Percentiles rank a stretch among this genome's conserved stretches.
Conservation (phyloP, 2,329 filamentous ascomycete species). For the Aspergillus puulaauensis region DNA sequence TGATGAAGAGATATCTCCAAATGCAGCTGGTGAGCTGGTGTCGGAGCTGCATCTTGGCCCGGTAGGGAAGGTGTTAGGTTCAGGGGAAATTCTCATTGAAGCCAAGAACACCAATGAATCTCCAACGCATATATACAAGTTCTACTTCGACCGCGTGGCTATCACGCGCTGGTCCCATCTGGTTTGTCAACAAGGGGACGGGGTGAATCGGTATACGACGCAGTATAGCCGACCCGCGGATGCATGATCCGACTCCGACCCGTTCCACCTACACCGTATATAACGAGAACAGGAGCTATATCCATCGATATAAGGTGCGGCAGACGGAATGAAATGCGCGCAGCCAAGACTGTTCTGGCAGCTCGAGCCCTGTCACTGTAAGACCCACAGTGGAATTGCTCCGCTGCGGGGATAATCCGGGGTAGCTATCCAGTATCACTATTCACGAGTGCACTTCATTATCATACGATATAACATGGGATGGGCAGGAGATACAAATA, state of each 20-base stretch:
- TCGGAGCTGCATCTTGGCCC: not conserved
- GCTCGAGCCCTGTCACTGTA: not conserved
- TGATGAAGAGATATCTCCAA: not conserved
- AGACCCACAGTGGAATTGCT: conserved; percentile 9
- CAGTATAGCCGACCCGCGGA: not conserved
- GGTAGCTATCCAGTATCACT: not conserved
- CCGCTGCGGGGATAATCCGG: conserved; percentile 6
- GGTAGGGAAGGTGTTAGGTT: not conserved
- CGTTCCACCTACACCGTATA: not conserved
- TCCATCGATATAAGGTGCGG: not conserved
- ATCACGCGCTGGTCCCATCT: not conserved
- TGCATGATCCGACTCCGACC: not conserved
- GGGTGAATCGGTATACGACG: not conserved
- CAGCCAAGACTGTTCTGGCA: not conserved
- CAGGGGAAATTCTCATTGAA: not conserved
- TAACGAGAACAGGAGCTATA: not conserved
- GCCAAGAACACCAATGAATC: not conserved
- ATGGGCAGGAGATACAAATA: not conserved
- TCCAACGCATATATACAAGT: not conserved
- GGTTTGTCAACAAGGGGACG: not conserved
- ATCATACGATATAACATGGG: not conserved
- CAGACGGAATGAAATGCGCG: not conserved
- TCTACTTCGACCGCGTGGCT: conserved; percentile 2
- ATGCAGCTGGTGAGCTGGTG: not conserved
- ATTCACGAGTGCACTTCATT: not conserved